A percentile compares a stretch with the other conserved stretches of the same genome.
phyloP scores from a whole-genome alignment of 495 filamentous ascomycete genomes.

The Aspergillus coremiiformis region DNA sequence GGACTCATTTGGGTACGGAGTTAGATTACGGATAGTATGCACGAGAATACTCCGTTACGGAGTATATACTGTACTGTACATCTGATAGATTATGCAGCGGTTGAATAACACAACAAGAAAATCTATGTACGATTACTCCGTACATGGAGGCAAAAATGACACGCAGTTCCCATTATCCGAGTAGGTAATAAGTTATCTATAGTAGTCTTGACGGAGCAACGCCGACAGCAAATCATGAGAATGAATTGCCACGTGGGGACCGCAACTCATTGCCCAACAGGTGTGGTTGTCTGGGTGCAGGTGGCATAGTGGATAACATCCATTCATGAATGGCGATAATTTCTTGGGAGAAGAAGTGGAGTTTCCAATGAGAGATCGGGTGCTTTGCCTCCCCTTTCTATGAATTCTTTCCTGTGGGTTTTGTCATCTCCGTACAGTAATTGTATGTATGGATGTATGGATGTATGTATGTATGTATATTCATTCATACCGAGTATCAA shows the following conservation, averaged over 20 bases:
- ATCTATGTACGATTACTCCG: no score
- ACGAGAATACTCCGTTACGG: no score
- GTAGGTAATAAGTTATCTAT: no score
- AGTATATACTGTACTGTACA: no score
- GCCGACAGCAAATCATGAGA: neutral
- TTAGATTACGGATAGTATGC: no score
- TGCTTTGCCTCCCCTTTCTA: neutral
- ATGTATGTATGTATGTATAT: neutral
- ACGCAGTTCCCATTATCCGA: no score
- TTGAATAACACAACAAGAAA: no score
- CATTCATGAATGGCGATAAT: no score
- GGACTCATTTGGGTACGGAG: no score
- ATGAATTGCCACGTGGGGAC: neutral
- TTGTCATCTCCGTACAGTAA: neutral
- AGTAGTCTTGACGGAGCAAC: neutral
- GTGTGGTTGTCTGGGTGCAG: neutral
- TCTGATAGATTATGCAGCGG: no score
- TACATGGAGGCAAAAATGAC: no score
- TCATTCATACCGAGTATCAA: neutral
- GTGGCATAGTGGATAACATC: neutral
- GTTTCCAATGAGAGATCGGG: neutral
- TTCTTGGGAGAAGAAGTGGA: neutral
- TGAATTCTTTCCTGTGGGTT: neutral
- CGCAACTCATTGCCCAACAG: neutral
- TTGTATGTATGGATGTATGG: neutral